Evolutionary conservation across 305 asterid genomes (phyloP).

Genomic region (Ajuga reptans): DNA sequence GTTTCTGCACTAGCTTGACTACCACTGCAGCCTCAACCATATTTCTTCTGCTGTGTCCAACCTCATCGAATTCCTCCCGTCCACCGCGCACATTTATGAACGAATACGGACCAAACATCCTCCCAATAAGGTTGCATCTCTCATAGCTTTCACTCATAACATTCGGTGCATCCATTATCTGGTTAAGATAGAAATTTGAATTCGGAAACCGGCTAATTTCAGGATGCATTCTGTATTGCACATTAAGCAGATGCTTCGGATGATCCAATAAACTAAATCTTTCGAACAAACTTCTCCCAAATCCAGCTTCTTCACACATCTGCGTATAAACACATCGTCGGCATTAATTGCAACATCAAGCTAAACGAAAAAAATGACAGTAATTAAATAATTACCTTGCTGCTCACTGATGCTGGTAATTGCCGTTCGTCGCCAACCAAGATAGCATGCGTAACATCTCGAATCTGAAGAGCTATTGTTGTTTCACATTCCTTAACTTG

Average conservation of each 20-base stretch:
- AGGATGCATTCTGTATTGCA: constrained; percentile 78
- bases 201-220: constrained; percentile 60
- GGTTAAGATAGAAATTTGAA: constrained; percentile 39
- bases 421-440: constrained; percentile 67
- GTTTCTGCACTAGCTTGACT: constrained; percentile 44
- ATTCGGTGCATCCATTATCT: constrained; percentile 43
- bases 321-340: constrained; percentile 19
- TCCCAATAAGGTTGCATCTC: constrained; percentile 35
- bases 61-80: constrained; percentile 45
- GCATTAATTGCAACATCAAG: background rate
- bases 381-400: constrained; percentile 35
- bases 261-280: constrained; percentile 54
- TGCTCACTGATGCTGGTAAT: constrained; percentile 49
- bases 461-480: constrained; percentile 52
- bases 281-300: constrained; percentile 73
- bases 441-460: constrained; percentile 38
- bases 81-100: constrained; percentile 51
- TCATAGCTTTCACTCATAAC: constrained; percentile 36
- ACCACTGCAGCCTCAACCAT: constrained; percentile 63
- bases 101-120: constrained; percentile 63
- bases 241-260: constrained; percentile 46
- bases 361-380: background rate
- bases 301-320: constrained; percentile 49
- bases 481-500: constrained; percentile 67
- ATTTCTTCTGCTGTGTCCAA: constrained; percentile 39